Base-by-base conservation (phyloP, 2,329 filamentous ascomycete genomes). In the Monilinia laxa region DNA sequence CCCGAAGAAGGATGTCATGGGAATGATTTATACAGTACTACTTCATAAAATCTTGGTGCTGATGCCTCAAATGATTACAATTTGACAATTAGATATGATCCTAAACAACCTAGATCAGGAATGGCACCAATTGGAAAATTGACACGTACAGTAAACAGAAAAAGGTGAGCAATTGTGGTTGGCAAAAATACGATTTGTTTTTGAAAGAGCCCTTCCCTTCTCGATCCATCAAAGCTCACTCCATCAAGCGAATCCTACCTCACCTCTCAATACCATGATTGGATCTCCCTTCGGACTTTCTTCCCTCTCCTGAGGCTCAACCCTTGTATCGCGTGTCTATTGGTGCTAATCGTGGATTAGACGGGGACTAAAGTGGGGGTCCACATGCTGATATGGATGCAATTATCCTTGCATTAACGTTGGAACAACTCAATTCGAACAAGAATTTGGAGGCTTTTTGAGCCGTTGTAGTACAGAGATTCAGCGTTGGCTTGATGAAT, bases 261-360 rank as follows among this genome's bases (percentile, higher is more conserved):
- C 56, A 47, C 16, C 40, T 45, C 40, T 2, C 16, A 45, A 45
- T 58, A 35, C 18, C 40, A 59, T 45, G 23, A 47, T 59, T 59
- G 40, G 40, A 47, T 10, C 20, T 31, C 10, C 40, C 23, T 5
- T 45, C 25, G 23, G 56, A 58, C 23, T 59, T 57, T 2, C 40
- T 59, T 59, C 25, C 23, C 40, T n/a, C 25, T 18, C 45, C 10
- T 47, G 18, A 47, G 45, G 20, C 18, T 1, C 18, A 16, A 16
- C 6, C 56, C 56, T 4, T 59, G 56, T 47, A 6, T 25, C 40
- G 20, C 56, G 20, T 59, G 56, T 59, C 56, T 28, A 58, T 58
- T 58, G 56, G 56, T 28, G 56, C 42, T 58, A n/a, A 45, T 6
- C 18, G 25, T 38, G 56, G 56, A 38, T 18, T 45, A 12, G 18